phyloP scores from a whole-genome alignment of 2,329 filamentous ascomycete genomes.

The Sarocladium kiliense region DNA sequence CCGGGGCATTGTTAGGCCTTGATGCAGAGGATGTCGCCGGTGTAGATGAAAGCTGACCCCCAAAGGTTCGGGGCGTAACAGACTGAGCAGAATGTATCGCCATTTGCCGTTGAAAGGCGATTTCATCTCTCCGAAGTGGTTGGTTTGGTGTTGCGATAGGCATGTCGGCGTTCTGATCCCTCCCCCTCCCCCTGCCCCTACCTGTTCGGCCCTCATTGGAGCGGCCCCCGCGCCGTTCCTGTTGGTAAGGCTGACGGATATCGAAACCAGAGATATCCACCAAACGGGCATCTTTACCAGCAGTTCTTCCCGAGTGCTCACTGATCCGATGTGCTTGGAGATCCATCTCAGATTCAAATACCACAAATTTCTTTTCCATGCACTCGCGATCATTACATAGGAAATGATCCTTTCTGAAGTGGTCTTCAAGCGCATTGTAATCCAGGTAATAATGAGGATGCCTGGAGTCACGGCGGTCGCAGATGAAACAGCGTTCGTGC shows the following conservation, averaged over 20 bases:
- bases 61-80: conserved; percentile 73
- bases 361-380: conserved; percentile 94
- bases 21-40: conserved; percentile 20
- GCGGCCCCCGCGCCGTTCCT: conserved; percentile 48
- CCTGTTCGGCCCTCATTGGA: conserved; percentile 30
- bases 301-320: conserved; percentile 74
- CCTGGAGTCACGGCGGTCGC: conserved; percentile 65
- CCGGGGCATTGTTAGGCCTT: conserved; percentile 15
- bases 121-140: conserved; percentile 75
- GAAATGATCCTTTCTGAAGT: conserved; percentile 85
- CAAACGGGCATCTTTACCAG: conserved; percentile 72
- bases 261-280: conserved; percentile 89
- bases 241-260: conserved; percentile 66
- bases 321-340: conserved; percentile 88
- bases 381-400: conserved; percentile 82
- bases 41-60: conserved; percentile 63
- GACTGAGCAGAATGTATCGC: conserved; percentile 87
- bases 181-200: conserved; percentile 52
- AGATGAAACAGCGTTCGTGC: conserved; percentile 93
- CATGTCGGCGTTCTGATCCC: conserved; percentile 82
- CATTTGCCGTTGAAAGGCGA: conserved; percentile 88
- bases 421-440: conserved; percentile 78
- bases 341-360: conserved; percentile 92
- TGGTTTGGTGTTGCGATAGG: conserved; percentile 68
- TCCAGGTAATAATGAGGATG: conserved; percentile 88